Evolutionary conservation across 2,329 filamentous ascomycete species (phyloP).

Genomic region (Claviceps pazoutovae): DNA sequence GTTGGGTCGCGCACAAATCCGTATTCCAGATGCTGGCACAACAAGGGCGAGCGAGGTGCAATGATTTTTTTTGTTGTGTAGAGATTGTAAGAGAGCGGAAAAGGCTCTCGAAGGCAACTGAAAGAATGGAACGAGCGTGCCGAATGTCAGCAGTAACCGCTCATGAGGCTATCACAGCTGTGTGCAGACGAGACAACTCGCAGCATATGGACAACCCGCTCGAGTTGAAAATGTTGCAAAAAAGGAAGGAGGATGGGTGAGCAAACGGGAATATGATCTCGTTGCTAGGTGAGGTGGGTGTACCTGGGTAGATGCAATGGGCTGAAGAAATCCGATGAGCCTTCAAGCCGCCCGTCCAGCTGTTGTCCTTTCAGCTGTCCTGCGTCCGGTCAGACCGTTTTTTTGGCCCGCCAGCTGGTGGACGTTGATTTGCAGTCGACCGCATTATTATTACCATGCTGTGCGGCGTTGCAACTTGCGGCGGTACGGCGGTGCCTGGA

Average conservation of each 20-base stretch:
- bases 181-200: neutral
- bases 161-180: constrained; percentile 3
- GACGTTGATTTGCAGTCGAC: neutral
- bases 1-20: too few species aligned
- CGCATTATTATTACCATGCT: neutral
- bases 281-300: neutral
- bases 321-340: too few species aligned
- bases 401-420: neutral
- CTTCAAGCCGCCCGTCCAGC: neutral
- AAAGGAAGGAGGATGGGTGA: neutral
- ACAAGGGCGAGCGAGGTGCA: neutral
- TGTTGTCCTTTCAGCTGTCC: neutral
- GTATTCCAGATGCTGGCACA: neutral
- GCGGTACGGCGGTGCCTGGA: neutral
- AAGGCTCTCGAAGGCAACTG: neutral
- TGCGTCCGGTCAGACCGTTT: neutral
- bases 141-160: constrained; percentile 4
- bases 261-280: neutral
- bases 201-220: neutral
- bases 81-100: neutral
- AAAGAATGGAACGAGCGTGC: constrained; percentile 8
- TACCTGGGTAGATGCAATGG: neutral
- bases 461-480: neutral
- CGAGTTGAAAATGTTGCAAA: neutral
- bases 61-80: neutral